Evolutionary conservation across 768 basidiomycete species (phyloP).

Genomic region (Brasilioporus rufonigricans): DNA sequence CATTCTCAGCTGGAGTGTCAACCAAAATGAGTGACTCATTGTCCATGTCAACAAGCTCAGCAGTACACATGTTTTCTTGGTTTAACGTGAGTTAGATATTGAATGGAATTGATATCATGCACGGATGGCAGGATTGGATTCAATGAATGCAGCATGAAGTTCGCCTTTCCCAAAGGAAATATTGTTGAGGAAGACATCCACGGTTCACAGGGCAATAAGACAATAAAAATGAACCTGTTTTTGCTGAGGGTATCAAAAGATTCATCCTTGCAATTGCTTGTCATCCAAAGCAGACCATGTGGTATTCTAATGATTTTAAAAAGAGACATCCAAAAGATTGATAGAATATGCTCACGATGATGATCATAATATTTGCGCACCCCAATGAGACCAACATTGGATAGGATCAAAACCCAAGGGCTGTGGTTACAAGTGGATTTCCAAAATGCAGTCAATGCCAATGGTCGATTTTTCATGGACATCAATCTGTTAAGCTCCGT

Average conservation of each 20-base stretch:
- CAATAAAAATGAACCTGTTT: constrained; percentile 18
- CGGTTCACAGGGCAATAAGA: constrained; percentile 3
- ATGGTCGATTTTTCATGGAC: neutral
- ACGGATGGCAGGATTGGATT: too few relatives aligned
- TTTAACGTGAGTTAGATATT: too few relatives aligned
- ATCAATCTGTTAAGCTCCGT: neutral
- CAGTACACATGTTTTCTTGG: too few relatives aligned
- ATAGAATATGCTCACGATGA: too few relatives aligned
- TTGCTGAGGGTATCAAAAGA: neutral
- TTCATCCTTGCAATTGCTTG: neutral
- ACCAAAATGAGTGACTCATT: too few relatives aligned
- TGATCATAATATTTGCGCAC: neutral
- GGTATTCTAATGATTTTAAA: too few relatives aligned
- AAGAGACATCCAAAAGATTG: too few relatives aligned
- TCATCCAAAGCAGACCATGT: neutral
- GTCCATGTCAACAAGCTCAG: too few relatives aligned
- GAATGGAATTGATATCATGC: too few relatives aligned
- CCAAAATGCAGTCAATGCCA: neutral
- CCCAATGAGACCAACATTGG: neutral
- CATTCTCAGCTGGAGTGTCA: too few relatives aligned
- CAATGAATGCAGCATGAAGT: neutral
- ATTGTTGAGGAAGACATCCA: constrained; percentile 10
- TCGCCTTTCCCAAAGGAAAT: constrained; percentile 17
- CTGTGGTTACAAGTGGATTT: neutral
- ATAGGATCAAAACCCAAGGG: neutral